Conservation (phyloP, 306 rosid genomes). For the Vigna mungo region DNA sequence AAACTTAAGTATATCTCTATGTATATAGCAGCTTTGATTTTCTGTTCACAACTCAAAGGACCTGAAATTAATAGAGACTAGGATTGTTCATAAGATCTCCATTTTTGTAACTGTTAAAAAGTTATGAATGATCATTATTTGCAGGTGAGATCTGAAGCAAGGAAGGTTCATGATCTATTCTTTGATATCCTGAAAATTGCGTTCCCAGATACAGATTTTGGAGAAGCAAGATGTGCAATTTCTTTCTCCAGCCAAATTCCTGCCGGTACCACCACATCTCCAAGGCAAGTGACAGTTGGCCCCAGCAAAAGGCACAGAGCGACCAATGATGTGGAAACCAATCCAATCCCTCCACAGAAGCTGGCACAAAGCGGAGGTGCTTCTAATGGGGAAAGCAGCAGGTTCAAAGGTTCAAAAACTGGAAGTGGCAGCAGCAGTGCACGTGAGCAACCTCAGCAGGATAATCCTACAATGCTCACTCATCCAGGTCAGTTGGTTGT, state of each 20-base stretch:
- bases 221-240: slow-evolving; percentile 73
- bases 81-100: slow-evolving; percentile 36
- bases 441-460: slow-evolving; percentile 74
- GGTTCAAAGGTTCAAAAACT: slow-evolving; percentile 69
- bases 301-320: slow-evolving; percentile 73
- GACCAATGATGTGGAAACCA: slow-evolving; percentile 64
- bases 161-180: slow-evolving; percentile 90
- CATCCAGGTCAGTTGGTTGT: slow-evolving; percentile 97
- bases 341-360: slow-evolving; percentile 62
- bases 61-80: slow-evolving; percentile 7
- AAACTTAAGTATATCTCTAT: background rate
- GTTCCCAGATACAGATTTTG: slow-evolving; percentile 83
- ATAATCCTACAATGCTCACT: slow-evolving; percentile 57
- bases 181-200: slow-evolving; percentile 82
- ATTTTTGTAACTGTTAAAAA: slow-evolving; percentile 7
- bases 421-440: slow-evolving; percentile 64
- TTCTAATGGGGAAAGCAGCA: slow-evolving; percentile 58
- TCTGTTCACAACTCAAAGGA: background rate
- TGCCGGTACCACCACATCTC: slow-evolving; percentile 51
- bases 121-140: slow-evolving; percentile 37
- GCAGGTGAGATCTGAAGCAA: slow-evolving; percentile 89
- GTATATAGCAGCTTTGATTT: background rate
- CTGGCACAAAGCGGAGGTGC: slow-evolving; percentile 54
- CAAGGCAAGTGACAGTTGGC: slow-evolving; percentile 59
- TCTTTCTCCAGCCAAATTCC: slow-evolving; percentile 62